Conservation (phyloP, 805 yeast species). For the Cyberlindnera mississippiensis region DNA sequence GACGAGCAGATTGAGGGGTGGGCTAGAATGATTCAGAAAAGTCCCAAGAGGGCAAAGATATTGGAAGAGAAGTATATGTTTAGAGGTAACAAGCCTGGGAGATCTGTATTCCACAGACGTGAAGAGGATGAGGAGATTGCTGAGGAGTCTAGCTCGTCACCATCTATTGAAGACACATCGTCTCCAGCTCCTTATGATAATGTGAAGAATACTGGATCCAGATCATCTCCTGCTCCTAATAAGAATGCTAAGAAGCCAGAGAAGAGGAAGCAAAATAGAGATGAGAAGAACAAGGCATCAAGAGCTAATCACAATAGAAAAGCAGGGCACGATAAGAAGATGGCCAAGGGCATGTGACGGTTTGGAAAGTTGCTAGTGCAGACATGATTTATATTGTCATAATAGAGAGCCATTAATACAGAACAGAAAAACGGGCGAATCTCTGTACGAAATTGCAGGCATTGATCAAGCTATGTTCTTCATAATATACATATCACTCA, state of each 20-base stretch:
- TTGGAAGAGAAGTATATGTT: slow-evolving; percentile 61
- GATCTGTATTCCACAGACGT: slow-evolving; percentile 17
- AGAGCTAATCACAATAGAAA: slow-evolving; percentile 66
- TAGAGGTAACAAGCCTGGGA: slow-evolving; percentile 36
- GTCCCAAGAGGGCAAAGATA: slow-evolving; percentile 56
- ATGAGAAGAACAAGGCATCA: slow-evolving; percentile 53
- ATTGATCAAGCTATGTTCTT: not conserved
- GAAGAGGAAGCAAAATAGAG: slow-evolving; percentile 35
- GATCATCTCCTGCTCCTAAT: not conserved
- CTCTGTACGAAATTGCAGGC: too few species aligned
- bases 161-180: not conserved
- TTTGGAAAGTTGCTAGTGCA: not conserved
- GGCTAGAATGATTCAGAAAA: slow-evolving; percentile 69
- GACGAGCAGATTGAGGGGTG: slow-evolving; percentile 95
- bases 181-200: not conserved
- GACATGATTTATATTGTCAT: too few species aligned
- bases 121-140: slow-evolving; percentile 13
- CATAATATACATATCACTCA: not conserved
- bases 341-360: slow-evolving; percentile 16
- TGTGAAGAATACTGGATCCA: too few species aligned
- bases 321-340: slow-evolving; percentile 54
- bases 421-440: too few species aligned
- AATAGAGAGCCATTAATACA: too few species aligned
- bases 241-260: slow-evolving; percentile 16
- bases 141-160: too few species aligned